Conservation (phyloP, 2,329 filamentous ascomycete genomes). For the Penicillium sp. region DNA sequence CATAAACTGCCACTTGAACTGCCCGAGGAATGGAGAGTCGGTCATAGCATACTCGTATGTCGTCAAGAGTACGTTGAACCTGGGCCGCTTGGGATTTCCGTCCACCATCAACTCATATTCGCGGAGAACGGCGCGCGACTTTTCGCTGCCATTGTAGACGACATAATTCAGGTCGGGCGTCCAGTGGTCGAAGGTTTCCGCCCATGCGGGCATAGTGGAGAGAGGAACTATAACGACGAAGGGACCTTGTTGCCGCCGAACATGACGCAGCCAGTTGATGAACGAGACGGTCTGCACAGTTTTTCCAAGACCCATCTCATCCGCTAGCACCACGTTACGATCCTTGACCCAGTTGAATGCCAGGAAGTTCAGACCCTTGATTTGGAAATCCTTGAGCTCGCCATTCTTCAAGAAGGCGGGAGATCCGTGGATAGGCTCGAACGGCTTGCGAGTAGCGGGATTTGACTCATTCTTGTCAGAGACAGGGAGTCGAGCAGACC, state of each 20-base stretch:
- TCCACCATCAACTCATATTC: conserved; percentile 86
- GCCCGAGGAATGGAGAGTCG: conserved; percentile 75
- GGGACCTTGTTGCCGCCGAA: conserved; percentile 82
- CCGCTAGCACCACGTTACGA: conserved; percentile 94
- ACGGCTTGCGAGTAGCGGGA: conserved; percentile 63
- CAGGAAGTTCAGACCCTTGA: conserved; percentile 90
- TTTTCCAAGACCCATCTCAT: conserved; percentile 98
- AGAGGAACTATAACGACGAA: conserved; percentile 96
- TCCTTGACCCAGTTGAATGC: conserved; percentile 91
- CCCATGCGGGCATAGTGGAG: conserved; percentile 96
- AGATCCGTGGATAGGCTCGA: conserved; percentile 71
- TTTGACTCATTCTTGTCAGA: conserved; percentile 77
- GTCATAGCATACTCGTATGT: conserved; percentile 94
- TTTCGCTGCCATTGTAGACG: conserved; percentile 87
- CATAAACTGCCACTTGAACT: conserved; percentile 96
- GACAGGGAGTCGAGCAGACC: conserved; percentile 70
- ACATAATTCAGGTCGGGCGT: conserved; percentile 95
- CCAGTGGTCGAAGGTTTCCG: conserved; percentile 95
- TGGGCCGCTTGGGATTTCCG: conserved; percentile 79
- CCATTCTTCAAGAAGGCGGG: conserved; percentile 80
- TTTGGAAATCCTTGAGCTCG: conserved; percentile 84
- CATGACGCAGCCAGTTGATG: conserved; percentile 92
- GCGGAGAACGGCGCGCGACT: conserved; percentile 77
- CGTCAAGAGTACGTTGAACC: conserved; percentile 96
- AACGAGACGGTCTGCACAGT: conserved; percentile 97